These are phyloP conservation scores for Pestalotiopsis sp. DNA, from an alignment of 2,329 filamentous ascomycete species.

Conservation along the genomic window DNA sequence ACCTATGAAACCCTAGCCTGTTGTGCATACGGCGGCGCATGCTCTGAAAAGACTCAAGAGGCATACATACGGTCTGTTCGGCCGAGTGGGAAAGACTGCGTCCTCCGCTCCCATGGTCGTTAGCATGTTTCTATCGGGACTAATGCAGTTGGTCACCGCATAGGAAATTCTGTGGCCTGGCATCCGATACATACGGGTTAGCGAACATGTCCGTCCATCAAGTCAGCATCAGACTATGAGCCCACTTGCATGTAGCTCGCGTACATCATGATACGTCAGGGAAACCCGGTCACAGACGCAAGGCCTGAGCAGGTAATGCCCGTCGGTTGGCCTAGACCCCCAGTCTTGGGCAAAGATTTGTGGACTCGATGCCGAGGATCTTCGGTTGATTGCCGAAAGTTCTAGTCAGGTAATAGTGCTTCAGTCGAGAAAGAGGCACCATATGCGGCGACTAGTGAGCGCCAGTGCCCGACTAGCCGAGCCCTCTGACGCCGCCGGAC, in stretches of 20 bases:
- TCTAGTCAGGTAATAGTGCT: slow-evolving; percentile 3
- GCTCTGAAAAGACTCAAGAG: not conserved
- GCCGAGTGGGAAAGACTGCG: not conserved
- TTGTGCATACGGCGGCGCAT: not conserved
- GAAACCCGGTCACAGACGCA: not conserved
- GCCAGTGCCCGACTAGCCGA: not conserved
- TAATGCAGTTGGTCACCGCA: not conserved
- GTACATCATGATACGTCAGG: not conserved
- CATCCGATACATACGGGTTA: not conserved
- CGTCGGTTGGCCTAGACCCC: not conserved
- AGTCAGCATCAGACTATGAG: not conserved
- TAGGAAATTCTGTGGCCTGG: not conserved
- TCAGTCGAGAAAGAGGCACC: not conserved
- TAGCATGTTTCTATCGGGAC: not conserved
- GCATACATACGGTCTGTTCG: not conserved
- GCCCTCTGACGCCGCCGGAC: not conserved
- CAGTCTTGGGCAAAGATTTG: not conserved
- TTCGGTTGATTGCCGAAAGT: not conserved
- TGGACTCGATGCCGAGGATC: not conserved
- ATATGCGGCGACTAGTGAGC: slow-evolving; percentile 1
- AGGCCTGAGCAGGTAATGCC: not conserved
- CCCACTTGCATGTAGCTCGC: not conserved
- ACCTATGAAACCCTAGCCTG: not conserved
- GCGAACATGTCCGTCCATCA: not conserved
- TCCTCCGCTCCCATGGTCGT: not conserved